Base-by-base conservation (phyloP, 2,329 filamentous ascomycete species). In the Claviceps quebecensis region DNA sequence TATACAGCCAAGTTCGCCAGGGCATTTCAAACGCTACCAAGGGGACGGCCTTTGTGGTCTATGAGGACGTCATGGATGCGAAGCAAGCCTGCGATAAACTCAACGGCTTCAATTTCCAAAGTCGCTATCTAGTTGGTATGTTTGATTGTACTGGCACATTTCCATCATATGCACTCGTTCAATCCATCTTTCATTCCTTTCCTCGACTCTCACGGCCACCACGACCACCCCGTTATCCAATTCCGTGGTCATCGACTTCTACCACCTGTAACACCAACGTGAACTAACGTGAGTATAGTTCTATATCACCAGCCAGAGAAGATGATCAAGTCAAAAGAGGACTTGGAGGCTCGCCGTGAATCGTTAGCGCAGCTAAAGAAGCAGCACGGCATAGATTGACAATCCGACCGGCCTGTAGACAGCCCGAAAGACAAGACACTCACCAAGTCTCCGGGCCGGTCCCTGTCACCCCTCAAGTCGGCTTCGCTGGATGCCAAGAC, bases 101-200 rank as follows among this genome's bases (percentile, higher is more conserved):
- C 69, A 98, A 98, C 77, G 93, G 93, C 68, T 98, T 95, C 83
- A 98, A 98, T 76, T 98, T 98, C 71, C 93, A 98, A 76, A 95
- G 91, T 74, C 86, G 93, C 68, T 98, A 98, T 72, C 87, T 98
- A 62, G 93, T 98, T 65, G 89, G 88, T 94, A 80, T 56, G 87
- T 48, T 19, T 44, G 9, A 29, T 39, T 26, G 19, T 13, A 23
- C 37, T 26, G 19, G 4, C 14, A 22, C 14, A 14, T 34, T 52
- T 22, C 39, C 47, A 13, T 45, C 39, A 16, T 47, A 52, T 50
- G 52, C 56, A 54, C 41, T 50, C 8, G 17, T 23, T 41, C 22
- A 47, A 47, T 49, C 26, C 26, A 47, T 13, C 11, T 23, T 17
- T 13, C 16, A 7, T 9, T 8, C 1, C 41, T 44, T 13, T 23